A percentile compares a stretch with the other conserved stretches of the same genome.
Evolutionary conservation across 2,329 filamentous ascomycete genomes (phyloP).

Genomic region (Colletotrichum euphorbiae): DNA sequence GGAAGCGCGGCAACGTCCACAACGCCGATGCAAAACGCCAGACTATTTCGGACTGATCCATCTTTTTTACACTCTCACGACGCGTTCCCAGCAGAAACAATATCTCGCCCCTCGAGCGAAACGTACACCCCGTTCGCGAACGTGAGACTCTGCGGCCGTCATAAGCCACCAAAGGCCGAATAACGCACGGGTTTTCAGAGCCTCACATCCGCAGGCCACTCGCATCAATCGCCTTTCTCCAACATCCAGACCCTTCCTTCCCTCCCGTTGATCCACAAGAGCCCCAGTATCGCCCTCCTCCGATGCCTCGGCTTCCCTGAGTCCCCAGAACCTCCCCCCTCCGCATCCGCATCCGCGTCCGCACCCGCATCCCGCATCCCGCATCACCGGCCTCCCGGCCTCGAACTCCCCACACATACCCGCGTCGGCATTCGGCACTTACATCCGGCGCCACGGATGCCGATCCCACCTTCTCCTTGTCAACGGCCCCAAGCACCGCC

Average conservation of each 20-base stretch:
- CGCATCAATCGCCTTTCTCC: constrained; percentile 7
- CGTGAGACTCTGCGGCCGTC: not conserved
- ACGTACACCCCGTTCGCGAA: too few relatives aligned
- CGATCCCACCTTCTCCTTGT: not conserved
- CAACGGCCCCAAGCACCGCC: not conserved
- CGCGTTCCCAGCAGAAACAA: too few relatives aligned
- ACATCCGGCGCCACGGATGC: not conserved
- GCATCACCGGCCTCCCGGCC: not conserved
- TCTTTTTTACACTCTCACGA: too few relatives aligned
- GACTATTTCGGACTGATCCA: too few relatives aligned
- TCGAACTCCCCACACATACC: not conserved
- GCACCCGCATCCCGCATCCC: not conserved
- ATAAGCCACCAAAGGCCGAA: not conserved
- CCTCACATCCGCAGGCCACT: not conserved
- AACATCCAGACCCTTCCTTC: not conserved
- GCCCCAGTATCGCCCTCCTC: not conserved
- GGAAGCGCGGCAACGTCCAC: too few relatives aligned
- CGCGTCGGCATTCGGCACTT: constrained; percentile 8
- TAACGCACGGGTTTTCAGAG: not conserved
- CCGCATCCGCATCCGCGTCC: not conserved
- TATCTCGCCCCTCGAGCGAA: not conserved
- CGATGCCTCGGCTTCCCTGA: constrained; percentile 3
- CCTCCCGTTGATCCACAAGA: too few relatives aligned
- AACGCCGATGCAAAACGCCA: too few relatives aligned
- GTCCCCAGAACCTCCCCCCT: not conserved